Percentiles rank a stretch among this genome's conserved stretches.
phyloP scores from a whole-genome alignment of 345 rosid species.

The Anacardium occidentale region DNA sequence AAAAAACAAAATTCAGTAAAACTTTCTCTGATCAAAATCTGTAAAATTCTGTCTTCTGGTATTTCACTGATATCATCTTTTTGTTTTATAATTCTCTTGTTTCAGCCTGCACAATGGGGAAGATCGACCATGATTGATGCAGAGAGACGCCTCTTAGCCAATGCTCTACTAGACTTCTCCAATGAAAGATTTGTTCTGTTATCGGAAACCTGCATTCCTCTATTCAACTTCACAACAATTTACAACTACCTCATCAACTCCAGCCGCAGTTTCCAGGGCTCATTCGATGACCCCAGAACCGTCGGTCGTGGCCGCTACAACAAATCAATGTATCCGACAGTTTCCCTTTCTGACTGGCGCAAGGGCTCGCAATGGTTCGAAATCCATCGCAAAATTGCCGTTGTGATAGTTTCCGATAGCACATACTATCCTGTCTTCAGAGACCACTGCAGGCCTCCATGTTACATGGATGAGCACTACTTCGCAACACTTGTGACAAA shows the following conservation, averaged over 20 bases:
- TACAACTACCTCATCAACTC: conserved; percentile 33
- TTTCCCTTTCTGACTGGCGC: conserved; percentile 30
- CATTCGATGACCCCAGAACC: conserved; percentile 26
- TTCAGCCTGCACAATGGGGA: conserved; percentile 38
- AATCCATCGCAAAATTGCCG: conserved; percentile 22
- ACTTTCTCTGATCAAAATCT: too few species aligned
- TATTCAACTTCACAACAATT: conserved; percentile 35
- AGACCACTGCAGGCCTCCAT: conserved; percentile 27
- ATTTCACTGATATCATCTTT: not conserved
- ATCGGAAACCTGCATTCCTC: conserved; percentile 39
- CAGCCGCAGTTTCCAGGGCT: conserved; percentile 26
- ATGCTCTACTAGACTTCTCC: conserved; percentile 30
- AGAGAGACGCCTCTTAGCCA: conserved; percentile 33
- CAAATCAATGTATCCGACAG: conserved; percentile 30
- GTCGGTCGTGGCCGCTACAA: conserved; percentile 37
- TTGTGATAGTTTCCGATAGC: conserved; percentile 20
- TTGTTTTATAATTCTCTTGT: not conserved
- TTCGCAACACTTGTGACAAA: conserved; percentile 32
- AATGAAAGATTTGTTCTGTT: conserved; percentile 36
- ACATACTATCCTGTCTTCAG: conserved; percentile 29
- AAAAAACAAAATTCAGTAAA: too few species aligned
- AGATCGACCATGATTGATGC: conserved; percentile 36
- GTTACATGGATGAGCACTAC: conserved; percentile 43
- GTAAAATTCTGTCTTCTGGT: too few species aligned
- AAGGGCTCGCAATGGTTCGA: conserved; percentile 42